Conservation (phyloP, 208 protist species). For the Leishmania aethiopica region DNA sequence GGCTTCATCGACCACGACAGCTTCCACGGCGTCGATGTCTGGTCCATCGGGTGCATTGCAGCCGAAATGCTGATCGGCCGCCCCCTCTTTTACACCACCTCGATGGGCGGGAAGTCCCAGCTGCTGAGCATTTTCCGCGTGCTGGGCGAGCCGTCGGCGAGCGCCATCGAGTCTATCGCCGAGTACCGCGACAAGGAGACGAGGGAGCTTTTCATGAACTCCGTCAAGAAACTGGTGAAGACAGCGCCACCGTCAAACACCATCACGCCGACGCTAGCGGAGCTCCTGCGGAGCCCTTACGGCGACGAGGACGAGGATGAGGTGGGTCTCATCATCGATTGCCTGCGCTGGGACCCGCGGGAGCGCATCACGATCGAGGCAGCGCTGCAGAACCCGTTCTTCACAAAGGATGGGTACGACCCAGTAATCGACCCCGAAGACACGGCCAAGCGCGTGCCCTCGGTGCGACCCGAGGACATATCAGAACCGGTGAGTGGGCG, state of each 20-base stretch:
- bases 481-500: slow-evolving; percentile 62
- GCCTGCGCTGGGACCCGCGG: slow-evolving; percentile 75
- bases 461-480: slow-evolving; percentile 66
- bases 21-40: slow-evolving; percentile 88
- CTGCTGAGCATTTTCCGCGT: slow-evolving; percentile 92
- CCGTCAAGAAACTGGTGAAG: slow-evolving; percentile 38
- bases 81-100: slow-evolving; percentile 84
- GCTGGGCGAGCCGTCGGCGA: slow-evolving; percentile 69
- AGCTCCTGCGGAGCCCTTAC: slow-evolving; percentile 61
- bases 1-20: slow-evolving; percentile 77
- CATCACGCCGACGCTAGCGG: slow-evolving; percentile 21
- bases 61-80: slow-evolving; percentile 88
- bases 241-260: slow-evolving; percentile 12
- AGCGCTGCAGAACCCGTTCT: slow-evolving; percentile 83
- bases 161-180: slow-evolving; percentile 79
- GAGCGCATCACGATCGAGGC: slow-evolving; percentile 67
- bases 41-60: slow-evolving; percentile 92
- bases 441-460: slow-evolving; percentile 48
- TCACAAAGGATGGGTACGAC: slow-evolving; percentile 72
- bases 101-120: slow-evolving; percentile 93
- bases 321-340: slow-evolving; percentile 62
- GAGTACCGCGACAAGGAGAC: slow-evolving; percentile 50
- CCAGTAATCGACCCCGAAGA: slow-evolving; percentile 68
- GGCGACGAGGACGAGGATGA: slow-evolving; percentile 79
- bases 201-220: slow-evolving; percentile 46